Conservation (phyloP, 2,329 filamentous ascomycete genomes). For the Biscogniauxia mediterranea region DNA sequence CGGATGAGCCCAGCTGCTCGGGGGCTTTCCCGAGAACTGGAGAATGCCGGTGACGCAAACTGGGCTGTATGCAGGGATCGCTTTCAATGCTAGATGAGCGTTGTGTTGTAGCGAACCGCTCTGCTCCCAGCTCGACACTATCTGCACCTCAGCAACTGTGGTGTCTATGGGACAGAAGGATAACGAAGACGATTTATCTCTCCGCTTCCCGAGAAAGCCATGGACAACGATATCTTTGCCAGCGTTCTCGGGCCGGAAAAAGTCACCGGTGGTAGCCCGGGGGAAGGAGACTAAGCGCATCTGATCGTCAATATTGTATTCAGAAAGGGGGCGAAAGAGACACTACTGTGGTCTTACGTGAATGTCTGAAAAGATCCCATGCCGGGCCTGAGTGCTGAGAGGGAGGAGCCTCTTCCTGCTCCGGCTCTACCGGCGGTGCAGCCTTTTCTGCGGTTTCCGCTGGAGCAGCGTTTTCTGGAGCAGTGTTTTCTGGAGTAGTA, state of each 20-base stretch:
- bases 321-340: neutral
- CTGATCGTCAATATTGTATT: neutral
- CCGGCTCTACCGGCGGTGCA: neutral
- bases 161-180: constrained; percentile 62
- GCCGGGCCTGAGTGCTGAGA: neutral
- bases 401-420: neutral
- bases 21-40: neutral
- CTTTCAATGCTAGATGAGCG: constrained; percentile 42
- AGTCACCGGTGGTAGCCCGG: neutral
- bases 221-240: constrained; percentile 50
- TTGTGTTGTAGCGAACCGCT: constrained; percentile 34
- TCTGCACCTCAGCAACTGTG: constrained; percentile 32
- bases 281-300: constrained; percentile 4
- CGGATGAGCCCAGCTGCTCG: neutral
- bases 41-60: constrained; percentile 47
- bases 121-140: constrained; percentile 45
- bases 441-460: neutral
- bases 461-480: no score
- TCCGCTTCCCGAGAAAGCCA: constrained; percentile 70
- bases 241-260: constrained; percentile 19
- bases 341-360: constrained; percentile 19
- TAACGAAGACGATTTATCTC: constrained; percentile 66
- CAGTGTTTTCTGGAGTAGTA: no score
- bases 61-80: constrained; percentile 50
- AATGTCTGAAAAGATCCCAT: constrained; percentile 17